Percentiles rank a stretch among this genome's conserved stretches.
Evolutionary conservation across 179 eudicot species (phyloP).

Genomic region (Vitellaria paradoxa): DNA sequence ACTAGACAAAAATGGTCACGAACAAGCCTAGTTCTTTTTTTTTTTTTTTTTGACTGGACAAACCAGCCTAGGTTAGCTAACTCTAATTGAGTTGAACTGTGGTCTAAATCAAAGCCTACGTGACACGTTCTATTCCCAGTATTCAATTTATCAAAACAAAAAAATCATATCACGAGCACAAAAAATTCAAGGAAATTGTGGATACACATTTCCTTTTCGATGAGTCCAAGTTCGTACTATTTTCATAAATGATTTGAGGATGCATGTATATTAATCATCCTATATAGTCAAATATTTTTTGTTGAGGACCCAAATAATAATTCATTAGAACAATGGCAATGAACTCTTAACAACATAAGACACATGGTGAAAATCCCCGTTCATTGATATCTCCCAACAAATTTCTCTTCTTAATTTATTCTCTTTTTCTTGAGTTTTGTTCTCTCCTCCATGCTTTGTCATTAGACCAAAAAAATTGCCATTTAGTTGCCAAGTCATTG

Average conservation of each 20-base stretch:
- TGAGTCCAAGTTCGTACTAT: not conserved
- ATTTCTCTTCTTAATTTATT: not conserved
- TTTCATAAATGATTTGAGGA: not conserved
- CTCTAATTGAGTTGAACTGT: too few species aligned
- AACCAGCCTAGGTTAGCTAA: too few species aligned
- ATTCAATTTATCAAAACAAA: too few species aligned
- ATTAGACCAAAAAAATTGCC: not conserved
- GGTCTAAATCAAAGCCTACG: too few species aligned
- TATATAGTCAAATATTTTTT: not conserved
- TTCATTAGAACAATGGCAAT: not conserved
- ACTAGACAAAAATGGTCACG: too few species aligned
- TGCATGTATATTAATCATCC: too few species aligned
- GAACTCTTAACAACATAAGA: not conserved
- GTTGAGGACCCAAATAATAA: not conserved
- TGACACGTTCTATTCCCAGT: too few species aligned
- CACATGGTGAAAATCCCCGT: not conserved
- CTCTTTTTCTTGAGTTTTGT: not conserved
- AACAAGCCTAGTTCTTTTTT: too few species aligned
- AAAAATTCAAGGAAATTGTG: too few species aligned
- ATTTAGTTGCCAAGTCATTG: not conserved
- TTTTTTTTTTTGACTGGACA: too few species aligned
- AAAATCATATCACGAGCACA: too few species aligned
- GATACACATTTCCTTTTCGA: too few species aligned
- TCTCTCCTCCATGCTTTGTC: not conserved
- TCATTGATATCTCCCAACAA: not conserved